Evolutionary conservation across 176 grass and related monocot genomes (phyloP).

Genomic region (Cenchrus americanus): DNA sequence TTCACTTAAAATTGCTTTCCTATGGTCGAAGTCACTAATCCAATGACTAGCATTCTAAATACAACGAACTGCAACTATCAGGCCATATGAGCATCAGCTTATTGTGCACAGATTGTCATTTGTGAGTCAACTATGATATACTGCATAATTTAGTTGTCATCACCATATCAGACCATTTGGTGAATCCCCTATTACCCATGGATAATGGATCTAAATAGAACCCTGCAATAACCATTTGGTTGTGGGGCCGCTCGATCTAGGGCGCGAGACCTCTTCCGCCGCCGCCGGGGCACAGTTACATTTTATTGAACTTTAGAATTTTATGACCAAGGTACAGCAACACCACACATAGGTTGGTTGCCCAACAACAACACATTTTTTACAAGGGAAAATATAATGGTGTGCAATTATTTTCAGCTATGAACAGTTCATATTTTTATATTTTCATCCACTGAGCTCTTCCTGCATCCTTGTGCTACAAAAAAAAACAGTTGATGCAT

Average conservation of each 20-base stretch:
- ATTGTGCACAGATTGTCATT: too few relatives aligned
- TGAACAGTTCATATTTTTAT: not conserved
- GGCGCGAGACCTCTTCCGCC: too few relatives aligned
- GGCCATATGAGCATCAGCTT: too few relatives aligned
- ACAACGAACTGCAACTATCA: not conserved
- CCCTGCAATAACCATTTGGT: too few relatives aligned
- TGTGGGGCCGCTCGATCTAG: too few relatives aligned
- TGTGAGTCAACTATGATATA: too few relatives aligned
- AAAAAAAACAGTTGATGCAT: not conserved
- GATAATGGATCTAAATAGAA: too few relatives aligned
- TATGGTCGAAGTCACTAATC: constrained; percentile 4
- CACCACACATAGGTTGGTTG: not conserved
- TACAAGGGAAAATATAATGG: not conserved
- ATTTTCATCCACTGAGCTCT: not conserved
- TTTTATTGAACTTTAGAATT: not conserved
- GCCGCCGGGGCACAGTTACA: too few relatives aligned
- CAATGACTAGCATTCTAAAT: constrained; percentile 6
- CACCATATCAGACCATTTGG: too few relatives aligned
- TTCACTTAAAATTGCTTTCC: too few relatives aligned
- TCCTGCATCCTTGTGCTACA: not conserved
- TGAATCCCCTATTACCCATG: too few relatives aligned
- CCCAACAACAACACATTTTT: not conserved
- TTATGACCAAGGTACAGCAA: not conserved
- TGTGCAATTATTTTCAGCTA: not conserved
- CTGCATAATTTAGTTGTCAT: too few relatives aligned